Evolutionary conservation across 1,284 basidiomycete species (phyloP).

Genomic region (Athelia psychrophila): DNA sequence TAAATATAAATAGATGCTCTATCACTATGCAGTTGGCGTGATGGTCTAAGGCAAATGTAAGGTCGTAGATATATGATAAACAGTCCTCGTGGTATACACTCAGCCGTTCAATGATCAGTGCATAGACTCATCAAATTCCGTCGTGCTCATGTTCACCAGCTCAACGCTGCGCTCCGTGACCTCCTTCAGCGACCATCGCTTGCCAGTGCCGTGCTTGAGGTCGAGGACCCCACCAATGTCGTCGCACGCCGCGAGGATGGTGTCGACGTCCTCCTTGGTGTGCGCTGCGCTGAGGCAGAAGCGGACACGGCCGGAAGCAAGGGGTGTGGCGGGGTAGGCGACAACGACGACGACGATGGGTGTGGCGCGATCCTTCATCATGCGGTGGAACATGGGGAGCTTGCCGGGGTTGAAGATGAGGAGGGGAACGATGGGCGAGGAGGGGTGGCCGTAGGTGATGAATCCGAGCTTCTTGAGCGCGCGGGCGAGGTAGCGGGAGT

Average conservation of each 20-base stretch:
- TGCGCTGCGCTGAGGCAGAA: slow-evolving; percentile 96
- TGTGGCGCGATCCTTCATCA: slow-evolving; percentile 83
- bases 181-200: slow-evolving; percentile 83
- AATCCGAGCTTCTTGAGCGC: slow-evolving; percentile 93
- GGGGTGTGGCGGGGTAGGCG: slow-evolving; percentile 90
- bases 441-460: slow-evolving; percentile 92
- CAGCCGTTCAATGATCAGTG: too few relatives aligned
- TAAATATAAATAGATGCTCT: too few relatives aligned
- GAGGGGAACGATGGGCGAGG: slow-evolving; percentile 93
- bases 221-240: slow-evolving; percentile 89
- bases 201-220: slow-evolving; percentile 75
- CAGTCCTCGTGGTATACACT: too few relatives aligned
- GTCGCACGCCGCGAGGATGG: slow-evolving; percentile 84
- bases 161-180: slow-evolving; percentile 77
- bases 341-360: slow-evolving; percentile 90
- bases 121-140: too few relatives aligned
- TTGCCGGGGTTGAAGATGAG: slow-evolving; percentile 94
- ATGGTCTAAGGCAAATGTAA: too few relatives aligned
- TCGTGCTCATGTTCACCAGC: slow-evolving; percentile 46
- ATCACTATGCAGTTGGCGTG: too few relatives aligned
- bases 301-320: slow-evolving; percentile 87
- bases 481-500: slow-evolving; percentile 87
- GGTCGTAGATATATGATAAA: too few relatives aligned
- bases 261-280: slow-evolving; percentile 96
- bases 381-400: slow-evolving; percentile 84